Percentiles rank a stretch among this genome's conserved stretches.
Conservation (phyloP, 78 protist species). For the slime mould (Dictyostelium discoideum) region dicty_2.7 NC_007088.5:5997501-5998000, state of each 20-base stretch:
- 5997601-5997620: no score
- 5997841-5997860: neutral
- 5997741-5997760: neutral
- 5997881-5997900: neutral
- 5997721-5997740: neutral
- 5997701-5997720: neutral
- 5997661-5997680: no score
- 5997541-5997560: no score
- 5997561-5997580: no score
- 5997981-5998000: no score
- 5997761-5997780: neutral
- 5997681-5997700: neutral
- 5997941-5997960: neutral
- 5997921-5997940: no score
- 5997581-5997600: no score
- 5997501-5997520: no score
- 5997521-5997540: no score
- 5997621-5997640: no score
- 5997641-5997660: no score
- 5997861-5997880: neutral
- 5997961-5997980: neutral
- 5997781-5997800: neutral
- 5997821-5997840: neutral
- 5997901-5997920: neutral
- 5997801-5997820: neutral